Conservation (phyloP, 2,329 filamentous ascomycete species). For the Zasmidium cellare region DNA sequence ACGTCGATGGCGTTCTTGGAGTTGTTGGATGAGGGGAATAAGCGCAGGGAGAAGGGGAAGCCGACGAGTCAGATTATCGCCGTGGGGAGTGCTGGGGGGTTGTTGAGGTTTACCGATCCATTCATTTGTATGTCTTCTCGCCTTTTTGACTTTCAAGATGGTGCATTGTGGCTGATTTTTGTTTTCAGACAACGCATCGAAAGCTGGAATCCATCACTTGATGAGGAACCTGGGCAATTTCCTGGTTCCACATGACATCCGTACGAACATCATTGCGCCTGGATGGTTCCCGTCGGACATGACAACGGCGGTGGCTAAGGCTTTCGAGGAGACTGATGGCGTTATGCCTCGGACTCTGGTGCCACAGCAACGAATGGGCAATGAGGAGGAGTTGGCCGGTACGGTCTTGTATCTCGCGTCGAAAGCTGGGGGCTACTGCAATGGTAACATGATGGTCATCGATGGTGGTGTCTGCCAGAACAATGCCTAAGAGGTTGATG, state of each 20-base stretch:
- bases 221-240: constrained; percentile 46
- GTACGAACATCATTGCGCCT: constrained; percentile 49
- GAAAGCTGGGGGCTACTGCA: constrained; percentile 54
- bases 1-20: constrained; percentile 48
- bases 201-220: constrained; percentile 46
- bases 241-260: constrained; percentile 46
- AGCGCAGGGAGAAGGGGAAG: constrained; percentile 38
- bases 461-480: constrained; percentile 43
- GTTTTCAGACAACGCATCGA: constrained; percentile 34
- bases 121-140: constrained; percentile 1
- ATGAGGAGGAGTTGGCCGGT: constrained; percentile 49
- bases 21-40: constrained; percentile 47
- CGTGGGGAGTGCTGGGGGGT: constrained; percentile 43
- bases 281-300: constrained; percentile 49
- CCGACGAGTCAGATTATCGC: constrained; percentile 50
- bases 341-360: constrained; percentile 34
- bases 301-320: constrained; percentile 36
- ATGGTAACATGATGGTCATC: constrained; percentile 52
- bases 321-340: constrained; percentile 37
- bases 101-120: constrained; percentile 15
- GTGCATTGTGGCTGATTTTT: background rate
- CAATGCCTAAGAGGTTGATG: background rate
- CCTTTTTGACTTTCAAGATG: background rate
- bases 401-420: constrained; percentile 53
- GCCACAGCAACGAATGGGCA: constrained; percentile 33